Conservation (phyloP, 2,329 filamentous ascomycete genomes). For the Penicillium olsonii region DNA sequence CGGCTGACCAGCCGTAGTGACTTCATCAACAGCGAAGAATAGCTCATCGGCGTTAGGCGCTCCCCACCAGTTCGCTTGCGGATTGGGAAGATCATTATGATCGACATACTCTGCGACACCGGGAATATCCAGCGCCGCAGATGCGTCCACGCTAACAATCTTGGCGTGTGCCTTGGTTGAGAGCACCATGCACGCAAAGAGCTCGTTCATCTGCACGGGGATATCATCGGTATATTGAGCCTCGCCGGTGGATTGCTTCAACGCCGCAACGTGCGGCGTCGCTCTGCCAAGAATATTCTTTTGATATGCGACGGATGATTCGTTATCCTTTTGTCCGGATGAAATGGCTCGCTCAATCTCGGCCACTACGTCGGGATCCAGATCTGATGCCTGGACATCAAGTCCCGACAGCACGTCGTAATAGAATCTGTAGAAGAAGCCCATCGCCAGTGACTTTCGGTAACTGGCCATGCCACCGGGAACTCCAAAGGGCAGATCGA, state of each 20-base stretch:
- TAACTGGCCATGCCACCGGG: constrained; percentile 98
- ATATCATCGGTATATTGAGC: constrained; percentile 98
- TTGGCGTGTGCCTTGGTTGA: constrained; percentile 88
- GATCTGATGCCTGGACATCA: constrained; percentile 48
- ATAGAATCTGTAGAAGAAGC: constrained; percentile 97
- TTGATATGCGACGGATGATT: constrained; percentile 73
- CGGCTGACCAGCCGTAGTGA: constrained; percentile 85
- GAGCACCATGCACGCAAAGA: constrained; percentile 83
- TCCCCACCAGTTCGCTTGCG: constrained; percentile 87
- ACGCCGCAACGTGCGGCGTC: constrained; percentile 81
- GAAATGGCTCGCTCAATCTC: constrained; percentile 88
- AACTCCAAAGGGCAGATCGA: constrained; percentile 84
- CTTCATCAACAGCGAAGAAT: constrained; percentile 90
- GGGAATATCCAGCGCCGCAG: constrained; percentile 75
- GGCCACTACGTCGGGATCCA: constrained; percentile 73
- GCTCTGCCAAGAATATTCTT: constrained; percentile 82
- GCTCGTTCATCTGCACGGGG: constrained; percentile 79
- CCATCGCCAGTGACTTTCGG: constrained; percentile 81
- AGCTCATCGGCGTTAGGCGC: constrained; percentile 80
- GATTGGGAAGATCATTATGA: constrained; percentile 74
- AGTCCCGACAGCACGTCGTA: constrained; percentile 74
- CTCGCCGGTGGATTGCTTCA: constrained; percentile 92
- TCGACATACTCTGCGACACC: constrained; percentile 85
- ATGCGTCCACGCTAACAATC: constrained; percentile 73
- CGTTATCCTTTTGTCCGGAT: constrained; percentile 73